Base-by-base conservation (phyloP, 495 filamentous ascomycete species). In the Penicillium dipodomyicola region DNA sequence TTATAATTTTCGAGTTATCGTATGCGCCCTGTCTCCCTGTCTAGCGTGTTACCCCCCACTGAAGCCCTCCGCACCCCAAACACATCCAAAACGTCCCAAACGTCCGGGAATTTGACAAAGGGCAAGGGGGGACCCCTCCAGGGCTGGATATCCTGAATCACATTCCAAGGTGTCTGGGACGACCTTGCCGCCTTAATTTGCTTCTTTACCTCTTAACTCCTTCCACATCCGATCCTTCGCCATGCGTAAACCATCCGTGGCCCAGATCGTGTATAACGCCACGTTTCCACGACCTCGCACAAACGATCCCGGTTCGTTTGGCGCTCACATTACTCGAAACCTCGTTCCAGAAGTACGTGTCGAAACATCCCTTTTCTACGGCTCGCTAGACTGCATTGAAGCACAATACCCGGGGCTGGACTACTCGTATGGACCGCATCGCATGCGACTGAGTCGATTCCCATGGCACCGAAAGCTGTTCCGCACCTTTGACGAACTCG, bases 331-430 rank as follows among this genome's bases (percentile, higher is more conserved):
- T 55, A 77, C 77, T 37, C 78, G 79, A 29, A 80, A 90, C 64
- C 82, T 96, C 23, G 85, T 96, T n/a, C 88, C 86, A 12, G 92
- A 96, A 80, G 90, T 96, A 48, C 88, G 90, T 40, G 80, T 88
- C 64, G 92, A 96, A 68, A 91, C 89, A 3, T 83, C 85, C 49
- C 83, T 83, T 29, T 96, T 92, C 75, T 96, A 95, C 69, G 92
- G 92, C 52, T 83, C 87, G 63, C 81, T 92, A 22, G 88, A 93
- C 69, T 91, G 83, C 46, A 82, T 88, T 46, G 91, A 96, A 77
- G 90, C 91, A 42, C 90, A 92, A 61, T 96, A 96, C 61, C 92
- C 92, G 0, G 92, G 92, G 27, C 80, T 96, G 42, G 91, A 96
- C 76, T 96, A 96, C 74, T 85, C 84, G 37, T 79, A 89, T 67